phyloP scores from a whole-genome alignment of 2,329 filamentous ascomycete species.

The Fusarium algeriense region DNA sequence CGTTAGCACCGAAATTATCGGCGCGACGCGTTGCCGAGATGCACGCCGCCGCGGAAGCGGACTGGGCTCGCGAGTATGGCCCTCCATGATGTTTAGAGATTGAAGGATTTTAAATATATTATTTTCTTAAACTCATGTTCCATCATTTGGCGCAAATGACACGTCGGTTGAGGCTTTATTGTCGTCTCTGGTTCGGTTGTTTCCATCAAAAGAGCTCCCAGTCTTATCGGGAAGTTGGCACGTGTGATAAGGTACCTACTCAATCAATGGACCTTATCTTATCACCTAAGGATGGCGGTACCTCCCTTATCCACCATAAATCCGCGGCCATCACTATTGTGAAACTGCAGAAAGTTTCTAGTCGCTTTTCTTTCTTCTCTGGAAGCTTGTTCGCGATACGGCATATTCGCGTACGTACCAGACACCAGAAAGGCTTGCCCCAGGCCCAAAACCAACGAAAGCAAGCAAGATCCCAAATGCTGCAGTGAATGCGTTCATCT shows the following conservation, averaged over 20 bases:
- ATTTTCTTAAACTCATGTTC: not conserved
- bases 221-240: not conserved
- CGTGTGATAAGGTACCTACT: not conserved
- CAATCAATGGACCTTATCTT: not conserved
- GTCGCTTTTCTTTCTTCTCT: not conserved
- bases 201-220: not conserved
- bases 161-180: not conserved
- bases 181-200: not conserved
- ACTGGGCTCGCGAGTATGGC: not conserved
- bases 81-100: conserved; percentile 1
- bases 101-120: accelerated
- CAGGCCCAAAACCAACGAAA: not conserved
- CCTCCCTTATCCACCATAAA: too few relatives aligned
- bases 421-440: not conserved
- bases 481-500: not conserved
- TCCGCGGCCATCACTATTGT: not conserved
- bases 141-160: not conserved
- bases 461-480: not conserved
- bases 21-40: not conserved
- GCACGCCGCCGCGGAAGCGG: not conserved
- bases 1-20: conserved; percentile 49
- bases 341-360: not conserved
- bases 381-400: not conserved
- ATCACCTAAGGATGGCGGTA: not conserved
- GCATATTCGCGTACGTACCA: not conserved